These are phyloP conservation scores for Rubus parviflorus DNA, from an alignment of 306 rosid species.

Conservation along the genomic window DNA sequence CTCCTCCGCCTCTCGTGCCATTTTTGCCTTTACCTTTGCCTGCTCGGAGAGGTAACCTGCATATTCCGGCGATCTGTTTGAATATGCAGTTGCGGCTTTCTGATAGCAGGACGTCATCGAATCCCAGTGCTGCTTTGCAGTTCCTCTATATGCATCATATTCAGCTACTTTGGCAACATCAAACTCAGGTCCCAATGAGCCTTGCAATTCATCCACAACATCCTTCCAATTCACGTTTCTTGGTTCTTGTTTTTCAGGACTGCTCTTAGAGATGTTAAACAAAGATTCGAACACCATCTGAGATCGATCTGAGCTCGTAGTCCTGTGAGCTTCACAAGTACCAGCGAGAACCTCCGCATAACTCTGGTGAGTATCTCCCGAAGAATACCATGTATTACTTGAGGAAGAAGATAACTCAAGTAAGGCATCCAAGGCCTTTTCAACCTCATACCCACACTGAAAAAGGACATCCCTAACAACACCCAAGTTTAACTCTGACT, in stretches of 20 bases:
- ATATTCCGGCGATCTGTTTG: slow-evolving; percentile 57
- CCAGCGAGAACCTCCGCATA: slow-evolving; percentile 56
- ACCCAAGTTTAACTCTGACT: slow-evolving; percentile 62
- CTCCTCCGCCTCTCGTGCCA: slow-evolving; percentile 76
- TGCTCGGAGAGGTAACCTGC: slow-evolving; percentile 89
- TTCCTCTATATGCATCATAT: slow-evolving; percentile 56
- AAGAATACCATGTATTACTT: slow-evolving; percentile 45
- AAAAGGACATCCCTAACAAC: slow-evolving; percentile 80
- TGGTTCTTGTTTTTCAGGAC: slow-evolving; percentile 47
- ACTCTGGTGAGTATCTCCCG: slow-evolving; percentile 57
- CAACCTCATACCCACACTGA: slow-evolving; percentile 75
- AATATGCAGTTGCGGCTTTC: slow-evolving; percentile 64
- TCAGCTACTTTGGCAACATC: slow-evolving; percentile 62
- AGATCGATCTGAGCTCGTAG: slow-evolving; percentile 54
- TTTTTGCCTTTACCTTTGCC: slow-evolving; percentile 63
- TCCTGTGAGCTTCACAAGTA: slow-evolving; percentile 39
- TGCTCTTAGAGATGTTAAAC: slow-evolving; percentile 52
- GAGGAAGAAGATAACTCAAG: slow-evolving; percentile 59
- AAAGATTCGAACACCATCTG: slow-evolving; percentile 83
- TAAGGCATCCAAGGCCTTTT: slow-evolving; percentile 72
- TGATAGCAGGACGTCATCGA: slow-evolving; percentile 61
- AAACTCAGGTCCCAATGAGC: slow-evolving; percentile 56
- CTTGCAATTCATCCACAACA: slow-evolving; percentile 64
- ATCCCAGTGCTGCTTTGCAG: slow-evolving; percentile 72
- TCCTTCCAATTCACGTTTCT: slow-evolving; percentile 68